phyloP scores from a whole-genome alignment of 805 yeast genomes.

The Sporopachydermia lactativora region DNA sequence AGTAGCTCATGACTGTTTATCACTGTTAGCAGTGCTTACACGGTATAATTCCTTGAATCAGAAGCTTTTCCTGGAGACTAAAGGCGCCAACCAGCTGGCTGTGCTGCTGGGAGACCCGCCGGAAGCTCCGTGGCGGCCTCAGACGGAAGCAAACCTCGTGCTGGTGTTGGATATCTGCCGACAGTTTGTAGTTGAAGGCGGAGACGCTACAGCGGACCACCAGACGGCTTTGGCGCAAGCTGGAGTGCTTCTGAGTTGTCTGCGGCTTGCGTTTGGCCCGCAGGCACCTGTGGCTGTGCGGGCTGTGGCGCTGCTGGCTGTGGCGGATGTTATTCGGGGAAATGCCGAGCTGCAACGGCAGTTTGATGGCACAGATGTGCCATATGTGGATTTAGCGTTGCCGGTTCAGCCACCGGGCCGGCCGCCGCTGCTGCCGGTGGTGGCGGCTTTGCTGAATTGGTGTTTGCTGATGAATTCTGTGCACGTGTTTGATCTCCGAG shows the following conservation, averaged over 20 bases:
- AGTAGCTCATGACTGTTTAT: constrained; percentile 82
- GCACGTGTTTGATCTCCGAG: constrained; percentile 70
- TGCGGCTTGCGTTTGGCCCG: constrained; percentile 57
- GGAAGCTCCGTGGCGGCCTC: constrained; percentile 62
- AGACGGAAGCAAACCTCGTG: constrained; percentile 49
- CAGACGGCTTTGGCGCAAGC: constrained; percentile 48
- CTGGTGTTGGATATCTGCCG: constrained; percentile 61
- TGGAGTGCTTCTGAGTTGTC: constrained; percentile 48
- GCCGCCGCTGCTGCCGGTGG: constrained; percentile 44
- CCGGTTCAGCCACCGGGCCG: constrained; percentile 22
- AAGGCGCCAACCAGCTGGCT: constrained; percentile 54
- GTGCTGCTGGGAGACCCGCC: constrained; percentile 27
- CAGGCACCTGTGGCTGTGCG: constrained; percentile 53
- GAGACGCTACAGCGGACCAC: constrained; percentile 28
- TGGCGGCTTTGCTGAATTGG: constrained; percentile 73
- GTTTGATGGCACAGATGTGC: constrained; percentile 79
- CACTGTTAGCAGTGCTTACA: constrained; percentile 56
- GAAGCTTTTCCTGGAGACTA: constrained; percentile 74
- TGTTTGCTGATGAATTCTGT: constrained; percentile 64
- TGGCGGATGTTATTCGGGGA: constrained; percentile 61
- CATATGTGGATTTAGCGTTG: constrained; percentile 68
- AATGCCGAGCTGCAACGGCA: constrained; percentile 55
- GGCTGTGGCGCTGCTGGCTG: constrained; percentile 52
- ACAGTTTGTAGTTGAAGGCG: constrained; percentile 51
- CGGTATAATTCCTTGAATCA: constrained; percentile 84